Conservation (phyloP, 2,329 filamentous ascomycete species). For the Alternaria novae-zelandiae region DNA sequence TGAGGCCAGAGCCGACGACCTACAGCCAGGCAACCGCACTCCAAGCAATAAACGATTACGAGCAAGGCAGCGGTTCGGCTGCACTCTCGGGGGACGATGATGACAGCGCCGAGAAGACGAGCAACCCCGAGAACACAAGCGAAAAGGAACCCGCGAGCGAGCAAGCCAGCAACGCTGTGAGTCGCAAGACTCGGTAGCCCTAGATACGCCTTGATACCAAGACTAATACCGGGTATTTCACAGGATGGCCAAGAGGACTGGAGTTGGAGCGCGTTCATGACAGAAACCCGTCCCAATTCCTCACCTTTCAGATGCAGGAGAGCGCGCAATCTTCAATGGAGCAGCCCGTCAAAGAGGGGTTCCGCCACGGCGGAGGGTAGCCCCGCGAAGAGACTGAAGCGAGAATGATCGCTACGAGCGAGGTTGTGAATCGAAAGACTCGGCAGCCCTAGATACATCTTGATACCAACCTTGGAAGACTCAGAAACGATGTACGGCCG, state of each 20-base stretch:
- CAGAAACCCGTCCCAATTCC: not conserved
- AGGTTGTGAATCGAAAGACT: not conserved
- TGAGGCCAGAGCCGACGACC: not conserved
- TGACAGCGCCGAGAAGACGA: not conserved
- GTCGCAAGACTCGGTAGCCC: not conserved
- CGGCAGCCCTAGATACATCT: not conserved
- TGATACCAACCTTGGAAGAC: not conserved
- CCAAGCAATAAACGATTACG: not conserved
- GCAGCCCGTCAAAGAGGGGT: not conserved
- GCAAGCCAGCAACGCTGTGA: not conserved
- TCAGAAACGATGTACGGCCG: not conserved
- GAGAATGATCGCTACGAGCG: not conserved
- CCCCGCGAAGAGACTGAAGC: not conserved
- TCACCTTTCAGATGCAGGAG: not conserved
- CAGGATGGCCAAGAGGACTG: not conserved
- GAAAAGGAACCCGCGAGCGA: not conserved
- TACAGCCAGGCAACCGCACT: not conserved
- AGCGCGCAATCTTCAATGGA: not conserved
- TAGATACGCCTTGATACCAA: not conserved
- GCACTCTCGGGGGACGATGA: not conserved
- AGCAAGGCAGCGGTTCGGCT: not conserved
- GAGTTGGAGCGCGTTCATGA: not conserved
- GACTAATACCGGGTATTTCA: not conserved
- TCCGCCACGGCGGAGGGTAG: not conserved
- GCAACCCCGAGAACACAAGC: not conserved